Base-by-base conservation (phyloP, 495 filamentous ascomycete genomes). In the Eremomyces bilateralis region DNA sequence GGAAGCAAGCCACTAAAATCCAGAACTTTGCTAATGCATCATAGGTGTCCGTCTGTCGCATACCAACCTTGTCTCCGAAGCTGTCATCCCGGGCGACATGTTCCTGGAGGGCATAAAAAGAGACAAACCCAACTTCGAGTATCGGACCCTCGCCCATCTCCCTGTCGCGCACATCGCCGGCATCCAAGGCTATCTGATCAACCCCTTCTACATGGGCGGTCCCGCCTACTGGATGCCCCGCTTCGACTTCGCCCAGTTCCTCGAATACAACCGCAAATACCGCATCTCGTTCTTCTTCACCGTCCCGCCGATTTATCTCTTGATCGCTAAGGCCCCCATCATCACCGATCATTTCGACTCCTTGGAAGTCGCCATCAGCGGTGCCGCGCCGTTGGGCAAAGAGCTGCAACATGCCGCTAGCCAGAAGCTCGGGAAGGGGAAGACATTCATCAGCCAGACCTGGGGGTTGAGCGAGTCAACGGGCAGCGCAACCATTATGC, bases 71-170 rank as follows among this genome's bases (percentile, higher is more conserved):
- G 53, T 60, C 12, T 36, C 47, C 3, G 41, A 49, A 35, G 32
- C 39, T 19, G 40, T 42, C 16, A 48, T 53, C 21, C 43, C 48
- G 5, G 31, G 39, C 3, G 44, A 44, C 35, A 45, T 46, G 33
- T 44, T 49, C 33, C 35, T 36, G 8, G 33, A 42, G 17, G 44
- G 44, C 22, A 41, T 47, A 4, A 22, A 30, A 3, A 37, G 31
- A 16, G 34, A 35, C 20, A 38, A 35, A 22, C 50, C 44, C 3
- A 37, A 38, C 10, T n/a, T 46, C 20, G 34, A 47, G 35, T 52
- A 56, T 38, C 50, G 57, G 10, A 63, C 59, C 0, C 43, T 68
- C 4, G 62, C 57, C 2, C 64, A 69, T 42, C 49, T 69, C 1
- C 63, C 64, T 4, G 53, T 60, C 3, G 62, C 62, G 0, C 56